These are phyloP conservation scores for Rhizopogon vinicolor DNA, from an alignment of 768 basidiomycete species.

Conservation along the genomic window DNA sequence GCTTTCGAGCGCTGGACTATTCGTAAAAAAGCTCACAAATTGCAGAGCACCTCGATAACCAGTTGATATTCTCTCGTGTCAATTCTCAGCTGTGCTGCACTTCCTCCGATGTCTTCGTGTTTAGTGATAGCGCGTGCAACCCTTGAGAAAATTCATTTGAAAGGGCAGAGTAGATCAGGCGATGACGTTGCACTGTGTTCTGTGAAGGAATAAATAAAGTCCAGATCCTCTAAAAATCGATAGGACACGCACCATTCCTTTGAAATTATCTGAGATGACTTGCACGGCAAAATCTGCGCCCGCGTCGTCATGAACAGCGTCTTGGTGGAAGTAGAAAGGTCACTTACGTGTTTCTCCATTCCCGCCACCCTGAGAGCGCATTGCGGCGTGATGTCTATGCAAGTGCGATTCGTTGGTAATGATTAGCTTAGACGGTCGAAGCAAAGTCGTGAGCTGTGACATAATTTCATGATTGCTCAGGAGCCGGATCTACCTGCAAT, in stretches of 20 bases:
- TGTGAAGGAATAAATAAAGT: constrained; percentile 23
- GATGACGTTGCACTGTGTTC: constrained; percentile 78
- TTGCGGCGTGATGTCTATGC: constrained; percentile 81
- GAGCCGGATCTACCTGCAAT: constrained; percentile 15
- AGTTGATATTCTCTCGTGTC: not conserved
- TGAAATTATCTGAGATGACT: constrained; percentile 68
- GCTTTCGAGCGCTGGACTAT: not conserved
- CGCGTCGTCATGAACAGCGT: constrained; percentile 12
- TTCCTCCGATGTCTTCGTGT: constrained; percentile 66
- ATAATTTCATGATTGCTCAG: constrained; percentile 10
- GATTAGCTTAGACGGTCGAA: constrained; percentile 58
- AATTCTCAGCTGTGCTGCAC: constrained; percentile 16
- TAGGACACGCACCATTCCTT: constrained; percentile 55
- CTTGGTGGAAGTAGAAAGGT: constrained; percentile 9
- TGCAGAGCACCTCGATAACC: not conserved
- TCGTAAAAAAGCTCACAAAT: not conserved
- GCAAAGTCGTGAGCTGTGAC: constrained; percentile 52
- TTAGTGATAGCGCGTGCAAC: constrained; percentile 73
- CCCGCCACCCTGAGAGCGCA: constrained; percentile 64
- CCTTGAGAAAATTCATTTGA: constrained; percentile 68
- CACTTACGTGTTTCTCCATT: constrained; percentile 80
- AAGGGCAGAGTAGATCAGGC: constrained; percentile 70
- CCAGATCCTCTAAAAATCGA: constrained; percentile 6
- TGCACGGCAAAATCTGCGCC: constrained; percentile 70
- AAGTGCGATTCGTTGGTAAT: constrained; percentile 83